A percentile compares a stretch with the other conserved stretches of the same genome.
Evolutionary conservation across 305 asterid species (phyloP).

Genomic region (Solanum hybrid): DNA sequence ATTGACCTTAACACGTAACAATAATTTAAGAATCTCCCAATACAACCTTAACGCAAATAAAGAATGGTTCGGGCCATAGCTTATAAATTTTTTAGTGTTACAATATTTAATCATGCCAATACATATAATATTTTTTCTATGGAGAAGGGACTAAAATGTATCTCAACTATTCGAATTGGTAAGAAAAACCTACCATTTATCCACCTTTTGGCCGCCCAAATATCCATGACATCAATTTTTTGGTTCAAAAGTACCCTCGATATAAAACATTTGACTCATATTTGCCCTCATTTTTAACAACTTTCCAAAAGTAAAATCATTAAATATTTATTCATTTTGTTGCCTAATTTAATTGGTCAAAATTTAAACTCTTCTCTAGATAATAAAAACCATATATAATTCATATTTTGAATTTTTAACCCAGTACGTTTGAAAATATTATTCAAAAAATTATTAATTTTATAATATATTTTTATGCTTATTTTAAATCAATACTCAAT

Average conservation of each 20-base stretch:
- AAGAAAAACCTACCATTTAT: too few relatives aligned
- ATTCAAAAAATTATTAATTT: too few relatives aligned
- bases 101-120: not conserved
- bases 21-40: not conserved
- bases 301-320: not conserved
- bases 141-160: not conserved
- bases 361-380: not conserved
- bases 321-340: not conserved
- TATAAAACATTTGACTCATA: too few relatives aligned
- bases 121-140: too few relatives aligned
- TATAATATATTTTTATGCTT: not conserved
- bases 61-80: not conserved
- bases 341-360: not conserved
- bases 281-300: not conserved
- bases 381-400: too few relatives aligned
- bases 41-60: not conserved
- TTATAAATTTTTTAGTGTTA: not conserved
- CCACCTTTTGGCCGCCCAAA: not conserved
- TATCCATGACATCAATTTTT: not conserved
- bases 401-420: too few relatives aligned
- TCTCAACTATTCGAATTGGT: not conserved
- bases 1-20: not conserved
- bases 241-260: not conserved
- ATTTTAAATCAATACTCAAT: not conserved
- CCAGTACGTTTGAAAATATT: too few relatives aligned